phyloP scores from a whole-genome alignment of 805 yeast genomes.

The Kodamaea sagamina region DNA sequence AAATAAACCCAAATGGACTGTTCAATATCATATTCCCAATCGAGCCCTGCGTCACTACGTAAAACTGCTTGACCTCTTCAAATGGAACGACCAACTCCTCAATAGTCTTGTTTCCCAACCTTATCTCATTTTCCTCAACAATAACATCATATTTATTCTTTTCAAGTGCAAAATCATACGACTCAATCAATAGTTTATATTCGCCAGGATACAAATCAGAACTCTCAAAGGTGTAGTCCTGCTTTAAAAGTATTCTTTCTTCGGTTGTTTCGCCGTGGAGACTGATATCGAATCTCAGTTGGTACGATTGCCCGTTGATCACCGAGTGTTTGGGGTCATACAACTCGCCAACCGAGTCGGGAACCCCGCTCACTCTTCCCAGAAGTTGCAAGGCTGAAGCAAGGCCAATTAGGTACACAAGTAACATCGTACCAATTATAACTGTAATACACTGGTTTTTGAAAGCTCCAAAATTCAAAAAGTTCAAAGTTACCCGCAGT shows the following conservation, averaged over 20 bases:
- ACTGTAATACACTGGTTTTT: too few relatives aligned
- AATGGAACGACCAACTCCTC: slow-evolving; percentile 21
- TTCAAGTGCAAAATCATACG: slow-evolving; percentile 37
- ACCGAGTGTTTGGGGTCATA: slow-evolving; percentile 16
- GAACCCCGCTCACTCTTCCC: slow-evolving; percentile 33
- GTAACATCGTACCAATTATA: slow-evolving; percentile 3
- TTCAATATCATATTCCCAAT: slow-evolving; percentile 34
- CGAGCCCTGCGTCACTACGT: slow-evolving; percentile 34
- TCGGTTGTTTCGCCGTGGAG: slow-evolving; percentile 11
- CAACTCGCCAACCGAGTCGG: slow-evolving; percentile 19
- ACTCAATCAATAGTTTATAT: slow-evolving; percentile 35
- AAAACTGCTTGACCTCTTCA: slow-evolving; percentile 31
- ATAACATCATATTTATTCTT: slow-evolving; percentile 1
- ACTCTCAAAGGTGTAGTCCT: slow-evolving; percentile 28
- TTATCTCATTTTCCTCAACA: slow-evolving; percentile 3
- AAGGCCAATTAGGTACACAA: neutral
- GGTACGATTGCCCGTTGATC: slow-evolving; percentile 39
- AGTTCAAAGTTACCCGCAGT: neutral
- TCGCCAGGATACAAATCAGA: slow-evolving; percentile 30
- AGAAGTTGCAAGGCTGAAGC: slow-evolving; percentile 14
- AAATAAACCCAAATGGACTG: slow-evolving; percentile 46
- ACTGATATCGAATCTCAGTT: slow-evolving; percentile 30
- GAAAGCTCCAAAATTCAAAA: too few relatives aligned
- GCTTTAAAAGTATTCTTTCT: slow-evolving; percentile 23
- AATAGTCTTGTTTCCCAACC: neutral